Evolutionary conservation across 2,329 filamentous ascomycete genomes (phyloP), one percentile per base, ranked within the genome.

Genomic region (Ceratocystis ficicola): DNA sequence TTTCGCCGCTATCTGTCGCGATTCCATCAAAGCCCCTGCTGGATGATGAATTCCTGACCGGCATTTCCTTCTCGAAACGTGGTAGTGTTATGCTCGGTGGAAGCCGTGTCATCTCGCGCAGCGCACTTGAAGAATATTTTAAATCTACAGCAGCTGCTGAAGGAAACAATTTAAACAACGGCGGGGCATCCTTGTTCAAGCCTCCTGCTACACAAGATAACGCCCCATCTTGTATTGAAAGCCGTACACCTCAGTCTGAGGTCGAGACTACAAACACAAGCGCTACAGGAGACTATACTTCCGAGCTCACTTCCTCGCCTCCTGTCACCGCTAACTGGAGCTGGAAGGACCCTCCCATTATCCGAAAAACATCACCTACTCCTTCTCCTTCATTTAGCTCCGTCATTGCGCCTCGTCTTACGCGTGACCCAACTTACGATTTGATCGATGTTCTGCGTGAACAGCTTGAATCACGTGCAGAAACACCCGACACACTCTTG

Each of bases 61-160:
- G 77, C 66, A 74, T 86, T 69, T 79, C 79, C 69, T 86, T 86
- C 72, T 85, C 83, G 66, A 84, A 84, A 69, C 78, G 84, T 70
- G 84, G 84, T 69, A 86, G 83, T 74, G 76, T 86, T 70, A 83
- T 86, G 20, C 66, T 67, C 52, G 66, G 63, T 30, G 66, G 63
- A 6, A 59, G 48, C 60, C 52, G 66, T 32, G 66, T 67, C n/a
- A 60, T 67, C 46, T 65, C 67, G 25, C 57, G 67, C 55, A 63
- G 61, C 28, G 62, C 55, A 44, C 55, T 66, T n/a, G 62, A 68
- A 20, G 55, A 64, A 44, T 66, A 66, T 50, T 63, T 65, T 12
- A 25, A 50, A 62, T 61, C 65, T 0, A 30, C 48, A 36, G 55
- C 55, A 6, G 30, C 25, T 62, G 28, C 41, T n/a, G 60, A 62